A percentile compares a stretch with the other conserved stretches of the same genome.
Conservation (phyloP, 305 asterid species). For the Fraxinus albicans region DNA sequence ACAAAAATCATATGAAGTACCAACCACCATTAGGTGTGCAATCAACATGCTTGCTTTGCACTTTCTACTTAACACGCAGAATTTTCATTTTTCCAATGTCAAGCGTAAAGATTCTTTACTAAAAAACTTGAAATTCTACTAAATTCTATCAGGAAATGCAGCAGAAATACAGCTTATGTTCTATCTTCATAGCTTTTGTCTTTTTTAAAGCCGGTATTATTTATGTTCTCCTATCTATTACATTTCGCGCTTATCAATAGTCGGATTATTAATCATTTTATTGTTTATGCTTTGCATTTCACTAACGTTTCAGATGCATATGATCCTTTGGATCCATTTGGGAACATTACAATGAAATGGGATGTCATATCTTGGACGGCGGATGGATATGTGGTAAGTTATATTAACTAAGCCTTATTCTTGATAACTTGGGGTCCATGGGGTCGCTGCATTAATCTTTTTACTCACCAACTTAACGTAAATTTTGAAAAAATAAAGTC, state of each 20-base stretch:
- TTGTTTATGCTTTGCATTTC: not conserved
- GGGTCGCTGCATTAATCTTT: not conserved
- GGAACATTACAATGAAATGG: conserved; percentile 70
- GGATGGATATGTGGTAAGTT: conserved; percentile 69
- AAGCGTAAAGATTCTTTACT: not conserved
- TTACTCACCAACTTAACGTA: not conserved
- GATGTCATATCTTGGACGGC: conserved; percentile 60
- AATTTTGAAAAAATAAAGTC: not conserved
- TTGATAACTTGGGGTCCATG: not conserved
- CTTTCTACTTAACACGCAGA: not conserved
- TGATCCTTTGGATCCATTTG: conserved; percentile 60
- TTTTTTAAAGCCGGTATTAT: conserved; percentile 35
- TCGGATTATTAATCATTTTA: not conserved
- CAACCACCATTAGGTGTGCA: conserved; percentile 49
- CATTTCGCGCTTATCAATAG: not conserved
- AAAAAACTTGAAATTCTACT: conserved; percentile 10
- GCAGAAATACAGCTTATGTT: conserved; percentile 25
- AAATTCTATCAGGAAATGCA: conserved; percentile 20
- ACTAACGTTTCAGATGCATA: conserved; percentile 33
- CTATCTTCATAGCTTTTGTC: conserved; percentile 23
- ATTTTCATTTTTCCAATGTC: not conserved
- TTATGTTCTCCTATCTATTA: not conserved
- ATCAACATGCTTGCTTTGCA: conserved; percentile 20
- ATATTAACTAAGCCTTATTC: not conserved
- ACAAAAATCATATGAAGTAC: conserved; percentile 8